Evolutionary conservation across 2,329 filamentous ascomycete genomes (phyloP).

Genomic region (Monosporascus sp.): DNA sequence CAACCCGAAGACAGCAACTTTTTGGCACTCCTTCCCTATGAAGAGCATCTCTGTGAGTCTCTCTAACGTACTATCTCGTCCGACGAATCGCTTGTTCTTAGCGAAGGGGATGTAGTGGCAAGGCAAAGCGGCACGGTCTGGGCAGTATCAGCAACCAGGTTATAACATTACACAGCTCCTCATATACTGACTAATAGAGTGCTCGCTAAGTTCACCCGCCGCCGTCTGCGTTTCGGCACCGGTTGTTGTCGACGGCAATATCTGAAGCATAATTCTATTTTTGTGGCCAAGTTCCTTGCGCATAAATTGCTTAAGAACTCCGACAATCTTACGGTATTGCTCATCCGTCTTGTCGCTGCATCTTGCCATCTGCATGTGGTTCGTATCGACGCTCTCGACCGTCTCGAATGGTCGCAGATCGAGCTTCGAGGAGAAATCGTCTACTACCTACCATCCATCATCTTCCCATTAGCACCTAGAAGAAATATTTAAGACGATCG

Average conservation of each 20-base stretch:
- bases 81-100: neutral
- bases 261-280: neutral
- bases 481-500: neutral
- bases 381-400: constrained; percentile 32
- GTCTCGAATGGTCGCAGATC: constrained; percentile 17
- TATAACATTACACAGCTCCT: no score
- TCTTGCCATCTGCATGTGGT: constrained; percentile 33
- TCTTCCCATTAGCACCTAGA: neutral
- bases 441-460: constrained; percentile 24
- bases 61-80: neutral
- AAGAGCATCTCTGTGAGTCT: neutral
- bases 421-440: constrained; percentile 27
- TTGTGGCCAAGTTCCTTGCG: neutral
- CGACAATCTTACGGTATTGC: constrained; percentile 23
- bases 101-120: neutral
- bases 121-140: no score
- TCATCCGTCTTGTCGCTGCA: constrained; percentile 22
- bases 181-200: no score
- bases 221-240: no score
- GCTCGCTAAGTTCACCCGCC: no score
- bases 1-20: constrained; percentile 27
- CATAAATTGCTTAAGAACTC: constrained; percentile 22
- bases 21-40: constrained; percentile 2
- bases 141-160: no score
- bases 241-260: neutral